Percentiles rank a stretch among this genome's conserved stretches.
Conservation (phyloP, 2,329 filamentous ascomycete species). For the Phoma sp. region DNA sequence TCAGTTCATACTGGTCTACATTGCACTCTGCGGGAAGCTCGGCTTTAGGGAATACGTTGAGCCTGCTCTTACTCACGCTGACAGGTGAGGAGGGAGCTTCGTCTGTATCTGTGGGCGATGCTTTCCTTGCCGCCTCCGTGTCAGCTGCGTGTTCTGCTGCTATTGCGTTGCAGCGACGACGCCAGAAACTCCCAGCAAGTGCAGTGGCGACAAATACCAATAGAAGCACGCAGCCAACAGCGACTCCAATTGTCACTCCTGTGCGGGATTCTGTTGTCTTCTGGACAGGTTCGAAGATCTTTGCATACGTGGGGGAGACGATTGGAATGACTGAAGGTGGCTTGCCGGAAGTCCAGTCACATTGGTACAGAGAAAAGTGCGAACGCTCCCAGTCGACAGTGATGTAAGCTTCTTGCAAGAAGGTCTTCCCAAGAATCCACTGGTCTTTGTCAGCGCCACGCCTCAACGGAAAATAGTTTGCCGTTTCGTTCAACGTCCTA, state of each 20-base stretch:
- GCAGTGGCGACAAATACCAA: conserved; percentile 40
- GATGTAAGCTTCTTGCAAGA: conserved; percentile 71
- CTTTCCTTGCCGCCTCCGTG: conserved; percentile 29
- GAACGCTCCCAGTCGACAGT: conserved; percentile 57
- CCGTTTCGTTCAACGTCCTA: conserved; percentile 65
- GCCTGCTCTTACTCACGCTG: conserved; percentile 30
- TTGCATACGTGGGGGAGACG: conserved; percentile 34
- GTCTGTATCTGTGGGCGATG: conserved; percentile 26
- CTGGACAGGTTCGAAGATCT: neutral
- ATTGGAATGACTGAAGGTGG: conserved; percentile 42
- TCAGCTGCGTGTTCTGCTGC: conserved; percentile 36
- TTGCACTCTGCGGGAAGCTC: conserved; percentile 49
- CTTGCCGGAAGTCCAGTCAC: conserved; percentile 40
- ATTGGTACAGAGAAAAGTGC: conserved; percentile 55
- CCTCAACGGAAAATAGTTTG: conserved; percentile 71
- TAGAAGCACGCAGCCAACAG: conserved; percentile 48
- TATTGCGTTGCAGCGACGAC: conserved; percentile 32
- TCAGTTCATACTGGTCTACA: conserved; percentile 22
- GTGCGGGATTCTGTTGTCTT: conserved; percentile 25
- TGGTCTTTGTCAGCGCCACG: conserved; percentile 60
- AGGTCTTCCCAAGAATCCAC: conserved; percentile 70
- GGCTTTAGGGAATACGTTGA: conserved; percentile 53
- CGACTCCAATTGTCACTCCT: conserved; percentile 54
- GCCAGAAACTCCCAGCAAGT: conserved; percentile 46
- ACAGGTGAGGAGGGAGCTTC: conserved; percentile 31